A percentile compares a stretch with the other conserved stretches of the same genome.
These are phyloP conservation scores for Globisporangium orthogonon DNA, from an alignment of 352 stramenopile species.

Conservation along the genomic window DNA sequence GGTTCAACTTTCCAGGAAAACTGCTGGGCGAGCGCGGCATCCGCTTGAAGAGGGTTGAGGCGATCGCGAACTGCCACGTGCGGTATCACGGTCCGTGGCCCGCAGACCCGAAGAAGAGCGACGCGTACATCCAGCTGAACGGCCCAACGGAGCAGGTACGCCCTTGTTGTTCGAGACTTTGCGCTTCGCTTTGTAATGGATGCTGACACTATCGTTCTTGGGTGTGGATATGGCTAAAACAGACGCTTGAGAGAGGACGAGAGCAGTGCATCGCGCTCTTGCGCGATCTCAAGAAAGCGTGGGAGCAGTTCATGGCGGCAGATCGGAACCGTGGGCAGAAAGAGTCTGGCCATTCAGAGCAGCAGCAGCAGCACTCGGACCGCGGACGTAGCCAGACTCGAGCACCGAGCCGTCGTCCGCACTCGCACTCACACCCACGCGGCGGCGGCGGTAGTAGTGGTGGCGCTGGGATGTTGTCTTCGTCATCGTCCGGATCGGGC, in stretches of 20 bases:
- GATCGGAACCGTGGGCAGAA: constrained; percentile 3
- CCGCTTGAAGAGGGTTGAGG: constrained; percentile 55
- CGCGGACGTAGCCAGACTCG: constrained; percentile 7
- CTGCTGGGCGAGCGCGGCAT: constrained; percentile 57
- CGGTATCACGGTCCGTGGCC: constrained; percentile 16
- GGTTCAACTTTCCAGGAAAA: constrained; percentile 60
- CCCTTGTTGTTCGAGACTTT: too few species aligned
- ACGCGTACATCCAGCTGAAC: constrained; percentile 11
- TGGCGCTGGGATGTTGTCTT: background rate
- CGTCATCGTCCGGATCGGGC: background rate
- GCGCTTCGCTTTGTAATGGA: background rate
- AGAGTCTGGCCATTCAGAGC: background rate
- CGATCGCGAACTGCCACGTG: constrained; percentile 24
- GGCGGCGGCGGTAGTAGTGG: background rate
- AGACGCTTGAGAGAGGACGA: constrained; percentile 14
- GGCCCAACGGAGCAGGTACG: constrained; percentile 14
- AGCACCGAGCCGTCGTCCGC: constrained; percentile 4
- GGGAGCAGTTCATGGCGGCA: constrained; percentile 16
- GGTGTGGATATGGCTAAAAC: background rate
- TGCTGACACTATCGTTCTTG: background rate
- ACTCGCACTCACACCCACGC: background rate
- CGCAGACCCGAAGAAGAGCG: constrained; percentile 3
- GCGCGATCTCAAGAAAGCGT: constrained; percentile 13
- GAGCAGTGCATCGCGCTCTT: constrained; percentile 12
- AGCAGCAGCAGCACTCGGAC: constrained; percentile 2